Conservation (phyloP, 306 rosid species). For the Echinosophora koreensis region DNA sequence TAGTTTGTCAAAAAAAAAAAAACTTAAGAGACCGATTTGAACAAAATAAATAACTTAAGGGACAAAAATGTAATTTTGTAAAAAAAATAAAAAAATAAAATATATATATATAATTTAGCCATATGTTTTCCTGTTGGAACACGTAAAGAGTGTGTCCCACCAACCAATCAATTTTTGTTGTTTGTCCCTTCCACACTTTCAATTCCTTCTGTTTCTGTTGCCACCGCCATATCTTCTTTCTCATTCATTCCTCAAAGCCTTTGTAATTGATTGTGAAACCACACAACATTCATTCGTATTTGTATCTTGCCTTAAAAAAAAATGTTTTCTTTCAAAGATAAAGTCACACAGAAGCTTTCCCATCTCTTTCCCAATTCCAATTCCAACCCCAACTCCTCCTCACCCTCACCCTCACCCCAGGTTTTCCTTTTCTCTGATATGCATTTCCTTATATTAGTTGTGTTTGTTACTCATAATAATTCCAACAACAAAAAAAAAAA, state of each 20-base stretch:
- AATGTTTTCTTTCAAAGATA: constrained; percentile 78
- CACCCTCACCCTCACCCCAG: constrained; percentile 44
- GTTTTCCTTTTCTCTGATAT: constrained; percentile 45
- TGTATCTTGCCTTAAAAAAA: background rate
- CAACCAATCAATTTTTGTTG: too few species aligned
- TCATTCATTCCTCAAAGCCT: background rate
- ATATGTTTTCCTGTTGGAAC: too few species aligned
- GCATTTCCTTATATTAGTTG: background rate
- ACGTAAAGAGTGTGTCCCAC: too few species aligned
- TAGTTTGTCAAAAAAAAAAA: too few species aligned
- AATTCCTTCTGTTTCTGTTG: too few species aligned
- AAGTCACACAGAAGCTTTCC: constrained; percentile 68
- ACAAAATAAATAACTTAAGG: too few species aligned
- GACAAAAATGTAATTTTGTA: too few species aligned
- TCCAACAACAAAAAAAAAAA: background rate
- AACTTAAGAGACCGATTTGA: too few species aligned
- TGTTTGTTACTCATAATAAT: background rate
- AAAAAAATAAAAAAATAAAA: too few species aligned
- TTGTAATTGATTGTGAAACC: constrained; percentile 55
- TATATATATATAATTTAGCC: too few species aligned
- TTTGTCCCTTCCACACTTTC: too few species aligned
- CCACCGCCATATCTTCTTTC: background rate
- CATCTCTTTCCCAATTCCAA: constrained; percentile 65
- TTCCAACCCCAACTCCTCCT: constrained; percentile 44
- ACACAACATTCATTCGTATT: background rate